Conservation (phyloP, 257 asterid genomes). For the Plantago elongata region DNA sequence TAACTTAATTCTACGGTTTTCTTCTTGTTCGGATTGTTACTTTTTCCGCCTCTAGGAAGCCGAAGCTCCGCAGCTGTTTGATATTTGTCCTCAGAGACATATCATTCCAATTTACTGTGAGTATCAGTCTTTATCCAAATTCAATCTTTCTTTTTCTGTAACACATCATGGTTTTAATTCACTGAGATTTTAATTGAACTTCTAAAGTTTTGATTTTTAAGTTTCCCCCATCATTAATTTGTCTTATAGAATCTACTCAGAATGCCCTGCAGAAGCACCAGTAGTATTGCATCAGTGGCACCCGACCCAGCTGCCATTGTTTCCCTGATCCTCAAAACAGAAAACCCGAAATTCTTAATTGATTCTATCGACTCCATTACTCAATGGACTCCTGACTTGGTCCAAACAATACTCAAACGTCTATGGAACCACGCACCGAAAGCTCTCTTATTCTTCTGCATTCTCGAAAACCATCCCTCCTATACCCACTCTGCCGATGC, state of each 20-base stretch:
- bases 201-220: background rate
- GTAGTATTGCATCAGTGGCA: conserved; percentile 18
- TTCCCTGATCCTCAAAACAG: conserved; percentile 43
- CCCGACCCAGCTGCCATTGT: conserved; percentile 40
- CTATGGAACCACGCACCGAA: conserved; percentile 97
- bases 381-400: conserved; percentile 60
- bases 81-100: background rate
- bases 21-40: too few species aligned
- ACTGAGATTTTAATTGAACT: background rate
- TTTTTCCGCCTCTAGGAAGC: too few species aligned
- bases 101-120: too few species aligned
- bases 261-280: conserved; percentile 23
- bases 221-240: too few species aligned
- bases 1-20: too few species aligned
- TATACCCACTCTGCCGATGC: conserved; percentile 58
- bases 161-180: background rate
- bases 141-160: background rate
- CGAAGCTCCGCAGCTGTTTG: background rate
- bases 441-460: conserved; percentile 78
- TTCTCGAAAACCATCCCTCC: conserved; percentile 54
- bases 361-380: conserved; percentile 33
- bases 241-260: too few species aligned
- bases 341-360: conserved; percentile 32
- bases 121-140: background rate
- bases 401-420: conserved; percentile 65